A percentile compares a stretch with the other conserved stretches of the same genome.
phyloP scores from a whole-genome alignment of 78 protist genomes.

The slime mould (Dictyostelium discoideum) region dicty_2.7 NC_007088.5:6313501-6314000 shows the following conservation, averaged over 20 bases:
- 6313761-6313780: slow-evolving; percentile 20
- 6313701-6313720: slow-evolving; percentile 11
- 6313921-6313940: slow-evolving; percentile 65
- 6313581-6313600: slow-evolving; percentile 57
- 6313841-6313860: background rate
- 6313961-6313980: slow-evolving; percentile 63
- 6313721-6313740: slow-evolving; percentile 38
- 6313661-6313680: slow-evolving; percentile 38
- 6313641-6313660: slow-evolving; percentile 55
- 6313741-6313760: slow-evolving; percentile 50
- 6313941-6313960: background rate
- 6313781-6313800: slow-evolving; percentile 30
- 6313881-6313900: slow-evolving; percentile 14
- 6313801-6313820: slow-evolving; percentile 5
- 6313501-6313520: background rate
- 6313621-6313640: slow-evolving; percentile 13
- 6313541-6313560: background rate
- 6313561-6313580: slow-evolving; percentile 68
- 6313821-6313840: background rate
- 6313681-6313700: slow-evolving; percentile 40
- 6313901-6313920: slow-evolving; percentile 31
- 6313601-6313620: background rate
- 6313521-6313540: background rate
- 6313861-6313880: background rate
- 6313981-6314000: slow-evolving; percentile 79